Evolutionary conservation across 2,329 filamentous ascomycete genomes (phyloP), one percentile per base, ranked within the genome.

Genomic region (Pseudocercospora vitis): DNA sequence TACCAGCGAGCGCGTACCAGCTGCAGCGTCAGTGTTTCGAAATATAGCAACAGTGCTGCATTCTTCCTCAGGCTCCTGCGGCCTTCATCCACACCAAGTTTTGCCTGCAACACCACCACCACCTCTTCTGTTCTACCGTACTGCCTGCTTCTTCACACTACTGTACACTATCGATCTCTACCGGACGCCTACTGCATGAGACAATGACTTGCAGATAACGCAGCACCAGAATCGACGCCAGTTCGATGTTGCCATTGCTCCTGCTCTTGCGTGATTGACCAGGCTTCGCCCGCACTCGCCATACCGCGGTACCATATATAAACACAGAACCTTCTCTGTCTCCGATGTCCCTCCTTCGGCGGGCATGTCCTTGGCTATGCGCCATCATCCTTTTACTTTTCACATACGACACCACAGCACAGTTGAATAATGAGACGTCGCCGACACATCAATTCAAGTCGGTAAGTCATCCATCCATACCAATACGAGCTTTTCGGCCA

Each of bases 371-470:
- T 26, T 51, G 33, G n/a, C n/a, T 33, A 19, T 47, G 49, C 24
- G 23, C 49, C 7, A n/a, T 50, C 16, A 16, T 57, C 11, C 8
- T 29, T 26, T 44, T 28, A 12, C 42, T 63, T 19, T 49, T 58
- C 16, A 39, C 53, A 21, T 9, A 19, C 7, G 50, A 23, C 14
- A 57, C 49, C 11, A 35, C 23, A 26, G 65, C 62, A 32, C 58
- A 68, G 39, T 56, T 68, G 19, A 63, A 66, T 48, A 71, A 71
- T 48, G 59, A 60, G 11, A 70, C 69, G 7, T 70, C 67, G 48
- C 69, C 69, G n/a, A 70, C 67, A 23, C 62, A 62, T 52, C 62
- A 65, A 44, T 71, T 70, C 62, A 68, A 65, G 56, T 70, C 68
- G 53, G 68, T 69, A 66, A 50, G 66, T 58, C 31, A n/a, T n/a